Evolutionary conservation across 768 basidiomycete genomes (phyloP).

Genomic region (Suillus cothurnatus): DNA sequence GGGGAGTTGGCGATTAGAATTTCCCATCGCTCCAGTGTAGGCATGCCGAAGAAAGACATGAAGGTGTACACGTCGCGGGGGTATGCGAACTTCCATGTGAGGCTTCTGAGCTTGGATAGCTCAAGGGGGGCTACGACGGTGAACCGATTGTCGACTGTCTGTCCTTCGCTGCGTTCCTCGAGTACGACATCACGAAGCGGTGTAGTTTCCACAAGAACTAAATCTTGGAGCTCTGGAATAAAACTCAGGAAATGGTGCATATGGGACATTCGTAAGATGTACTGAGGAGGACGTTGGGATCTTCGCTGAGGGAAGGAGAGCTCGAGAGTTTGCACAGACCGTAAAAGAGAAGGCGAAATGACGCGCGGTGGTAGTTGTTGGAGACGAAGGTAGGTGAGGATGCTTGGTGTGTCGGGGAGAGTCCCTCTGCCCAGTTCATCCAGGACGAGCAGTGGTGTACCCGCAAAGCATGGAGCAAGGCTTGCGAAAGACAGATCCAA

Average conservation of each 20-base stretch:
- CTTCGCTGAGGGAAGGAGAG: conserved; percentile 41
- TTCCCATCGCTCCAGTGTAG: conserved; percentile 46
- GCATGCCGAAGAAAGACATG: conserved; percentile 42
- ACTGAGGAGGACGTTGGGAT: conserved; percentile 29
- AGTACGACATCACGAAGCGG: conserved; percentile 40
- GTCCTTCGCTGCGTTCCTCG: conserved; percentile 18
- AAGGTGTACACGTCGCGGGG: conserved; percentile 45
- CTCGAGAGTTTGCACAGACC: conserved; percentile 44
- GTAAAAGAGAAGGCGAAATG: conserved; percentile 39
- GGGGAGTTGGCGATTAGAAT: conserved; percentile 42
- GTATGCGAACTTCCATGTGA: conserved; percentile 52
- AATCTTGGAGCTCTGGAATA: conserved; percentile 43
- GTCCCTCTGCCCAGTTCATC: conserved; percentile 19
- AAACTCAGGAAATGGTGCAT: conserved; percentile 39
- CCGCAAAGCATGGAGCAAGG: conserved; percentile 29
- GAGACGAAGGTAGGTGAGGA: conserved; percentile 39
- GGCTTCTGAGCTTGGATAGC: conserved; percentile 41
- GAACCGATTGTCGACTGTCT: conserved; percentile 7
- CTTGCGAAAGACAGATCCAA: conserved; percentile 32
- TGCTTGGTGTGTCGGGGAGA: conserved; percentile 7
- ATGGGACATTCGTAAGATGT: conserved; percentile 41
- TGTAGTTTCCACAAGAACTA: conserved; percentile 44
- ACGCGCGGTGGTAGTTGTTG: conserved; percentile 43
- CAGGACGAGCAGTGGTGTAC: conserved; percentile 25
- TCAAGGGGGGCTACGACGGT: conserved; percentile 28